Evolutionary conservation across 163 green algal species (phyloP).

Genomic region (Chlamydomonas reinhardtii): DNA sequence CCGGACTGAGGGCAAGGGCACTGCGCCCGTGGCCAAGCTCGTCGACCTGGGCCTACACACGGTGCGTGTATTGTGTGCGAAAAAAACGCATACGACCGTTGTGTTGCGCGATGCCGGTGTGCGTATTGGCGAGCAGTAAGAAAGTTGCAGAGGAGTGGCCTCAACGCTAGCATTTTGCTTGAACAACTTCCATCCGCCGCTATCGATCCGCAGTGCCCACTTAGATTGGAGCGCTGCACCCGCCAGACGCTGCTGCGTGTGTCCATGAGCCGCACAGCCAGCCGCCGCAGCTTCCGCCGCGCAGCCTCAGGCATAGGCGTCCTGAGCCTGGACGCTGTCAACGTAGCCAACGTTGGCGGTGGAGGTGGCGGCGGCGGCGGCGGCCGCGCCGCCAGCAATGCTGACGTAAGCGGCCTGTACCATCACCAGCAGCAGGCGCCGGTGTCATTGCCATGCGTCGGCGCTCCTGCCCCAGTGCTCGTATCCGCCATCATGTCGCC

Average conservation of each 20-base stretch:
- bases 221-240: background rate
- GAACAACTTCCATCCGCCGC: background rate
- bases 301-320: background rate
- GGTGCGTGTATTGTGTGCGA: background rate
- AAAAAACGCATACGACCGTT: no score
- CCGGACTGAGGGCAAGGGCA: no score
- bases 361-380: background rate
- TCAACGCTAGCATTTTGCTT: no score
- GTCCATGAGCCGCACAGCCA: background rate
- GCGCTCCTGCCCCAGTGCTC: no score
- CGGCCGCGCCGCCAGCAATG: background rate
- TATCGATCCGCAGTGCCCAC: background rate
- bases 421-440: background rate
- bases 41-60: constrained; percentile 12
- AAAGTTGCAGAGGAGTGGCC: no score
- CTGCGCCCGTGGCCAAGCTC: background rate
- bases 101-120: no score
- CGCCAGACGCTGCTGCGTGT: constrained; percentile 6
- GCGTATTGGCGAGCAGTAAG: no score
- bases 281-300: background rate
- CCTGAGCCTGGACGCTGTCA: background rate
- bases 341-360: no score
- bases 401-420: background rate
- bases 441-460: no score
- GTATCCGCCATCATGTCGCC: no score